A percentile compares a stretch with the other conserved stretches of the same genome.
Evolutionary conservation across 164 flowering plant genomes (phyloP).

Genomic region (Chloranthus sessilifolius): DNA sequence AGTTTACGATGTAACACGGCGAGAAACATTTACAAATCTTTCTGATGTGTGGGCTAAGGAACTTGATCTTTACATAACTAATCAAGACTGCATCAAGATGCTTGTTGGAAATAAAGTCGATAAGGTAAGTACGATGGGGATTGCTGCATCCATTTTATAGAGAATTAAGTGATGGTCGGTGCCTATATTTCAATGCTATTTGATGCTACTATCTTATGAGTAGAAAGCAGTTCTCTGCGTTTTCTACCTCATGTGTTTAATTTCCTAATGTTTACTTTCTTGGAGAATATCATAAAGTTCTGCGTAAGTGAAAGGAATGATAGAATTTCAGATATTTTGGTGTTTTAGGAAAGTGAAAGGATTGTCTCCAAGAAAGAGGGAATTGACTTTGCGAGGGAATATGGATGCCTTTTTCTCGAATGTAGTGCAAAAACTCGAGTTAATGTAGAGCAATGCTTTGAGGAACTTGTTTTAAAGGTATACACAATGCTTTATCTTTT

Average conservation of each 20-base stretch:
- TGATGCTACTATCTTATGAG: background rate
- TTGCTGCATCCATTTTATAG: background rate
- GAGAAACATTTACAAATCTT: conserved; percentile 82
- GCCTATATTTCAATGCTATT: background rate
- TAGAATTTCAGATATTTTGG: background rate
- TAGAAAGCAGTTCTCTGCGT: background rate
- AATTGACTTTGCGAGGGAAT: conserved; percentile 69
- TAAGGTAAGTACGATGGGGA: too few species aligned
- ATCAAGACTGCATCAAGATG: conserved; percentile 90
- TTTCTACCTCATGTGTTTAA: background rate
- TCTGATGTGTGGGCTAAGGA: conserved; percentile 82
- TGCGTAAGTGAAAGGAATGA: too few species aligned
- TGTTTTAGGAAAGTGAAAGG: conserved; percentile 65
- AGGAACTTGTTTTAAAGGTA: conserved; percentile 82
- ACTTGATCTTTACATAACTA: conserved; percentile 73
- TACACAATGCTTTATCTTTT: background rate
- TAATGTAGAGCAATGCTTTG: conserved; percentile 77
- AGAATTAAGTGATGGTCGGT: background rate
- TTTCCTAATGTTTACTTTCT: too few species aligned
- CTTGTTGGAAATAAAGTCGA: conserved; percentile 90
- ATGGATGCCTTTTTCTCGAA: conserved; percentile 74
- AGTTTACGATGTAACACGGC: conserved; percentile 83
- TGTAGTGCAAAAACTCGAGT: conserved; percentile 85
- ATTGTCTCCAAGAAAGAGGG: conserved; percentile 80
- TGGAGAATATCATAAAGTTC: too few species aligned